Conservation (phyloP, 2,329 filamentous ascomycete species). For the Orbilia quercus region DNA sequence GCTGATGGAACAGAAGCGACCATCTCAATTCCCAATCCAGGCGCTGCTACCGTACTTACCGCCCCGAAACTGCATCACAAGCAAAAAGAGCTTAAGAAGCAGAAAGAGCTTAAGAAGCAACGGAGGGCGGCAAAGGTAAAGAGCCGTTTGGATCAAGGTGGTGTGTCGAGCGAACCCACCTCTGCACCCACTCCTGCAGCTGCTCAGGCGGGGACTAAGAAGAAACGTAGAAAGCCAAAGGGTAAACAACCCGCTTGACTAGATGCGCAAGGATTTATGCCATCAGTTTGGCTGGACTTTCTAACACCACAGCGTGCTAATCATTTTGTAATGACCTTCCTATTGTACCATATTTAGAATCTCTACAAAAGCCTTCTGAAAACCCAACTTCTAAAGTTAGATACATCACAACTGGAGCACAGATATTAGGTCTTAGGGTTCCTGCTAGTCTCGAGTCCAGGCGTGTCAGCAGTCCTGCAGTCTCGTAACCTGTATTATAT, state of each 20-base stretch:
- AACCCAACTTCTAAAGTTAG: not conserved
- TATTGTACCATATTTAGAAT: conserved; percentile 36
- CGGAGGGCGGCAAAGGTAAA: conserved; percentile 47
- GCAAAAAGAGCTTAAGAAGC: conserved; percentile 37
- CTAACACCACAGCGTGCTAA: conserved; percentile 3
- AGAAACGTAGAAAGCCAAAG: conserved; percentile 19
- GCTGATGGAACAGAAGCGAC: conserved; percentile 9
- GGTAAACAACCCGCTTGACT: conserved; percentile 31
- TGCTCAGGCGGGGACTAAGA: conserved; percentile 9
- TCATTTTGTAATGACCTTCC: conserved; percentile 32
- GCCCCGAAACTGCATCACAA: conserved; percentile 6
- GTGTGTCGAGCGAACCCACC: not conserved
- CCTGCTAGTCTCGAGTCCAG: too few species aligned
- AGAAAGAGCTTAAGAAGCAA: conserved; percentile 47
- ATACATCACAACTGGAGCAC: too few species aligned
- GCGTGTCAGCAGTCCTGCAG: too few species aligned
- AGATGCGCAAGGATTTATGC: not conserved
- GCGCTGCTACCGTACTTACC: not conserved
- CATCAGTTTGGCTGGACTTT: not conserved
- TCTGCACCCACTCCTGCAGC: not conserved
- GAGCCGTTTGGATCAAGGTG: conserved; percentile 24
- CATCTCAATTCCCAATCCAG: not conserved
- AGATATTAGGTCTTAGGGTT: not conserved
- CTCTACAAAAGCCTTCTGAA: conserved; percentile 8
- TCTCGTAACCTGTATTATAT: too few species aligned